phyloP scores from a whole-genome alignment of 768 basidiomycete genomes.

The Mycena albidolilacea region DNA sequence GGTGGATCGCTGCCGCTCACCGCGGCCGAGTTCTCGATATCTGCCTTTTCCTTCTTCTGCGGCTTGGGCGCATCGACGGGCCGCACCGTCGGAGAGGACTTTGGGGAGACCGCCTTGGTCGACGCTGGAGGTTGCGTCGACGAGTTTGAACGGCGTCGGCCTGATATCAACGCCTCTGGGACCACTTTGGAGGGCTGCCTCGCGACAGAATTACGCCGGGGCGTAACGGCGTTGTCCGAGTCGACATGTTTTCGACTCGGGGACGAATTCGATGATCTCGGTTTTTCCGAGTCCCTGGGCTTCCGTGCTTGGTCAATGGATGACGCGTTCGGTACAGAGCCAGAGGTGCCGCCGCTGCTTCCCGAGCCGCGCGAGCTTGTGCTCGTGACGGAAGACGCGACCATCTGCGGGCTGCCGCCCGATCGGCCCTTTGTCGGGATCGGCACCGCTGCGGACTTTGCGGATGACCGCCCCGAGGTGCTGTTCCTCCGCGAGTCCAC shows the following conservation, averaged over 20 bases:
- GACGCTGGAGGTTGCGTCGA: conserved; percentile 42
- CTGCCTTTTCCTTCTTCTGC: conserved; percentile 54
- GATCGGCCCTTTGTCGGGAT: conserved; percentile 63
- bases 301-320: conserved; percentile 59
- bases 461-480: conserved; percentile 47
- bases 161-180: conserved; percentile 51
- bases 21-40: conserved; percentile 57
- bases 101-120: conserved; percentile 37
- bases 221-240: conserved; percentile 62
- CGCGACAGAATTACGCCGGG: conserved; percentile 61
- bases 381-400: conserved; percentile 54
- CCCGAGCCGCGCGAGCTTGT: conserved; percentile 56
- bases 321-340: conserved; percentile 63
- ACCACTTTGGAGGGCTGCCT: conserved; percentile 61
- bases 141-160: conserved; percentile 49
- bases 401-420: conserved; percentile 68
- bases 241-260: conserved; percentile 74
- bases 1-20: conserved; percentile 65
- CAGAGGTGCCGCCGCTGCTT: conserved; percentile 56
- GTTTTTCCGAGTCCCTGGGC: conserved; percentile 59
- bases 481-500: conserved; percentile 63
- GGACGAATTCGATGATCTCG: conserved; percentile 71
- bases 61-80: conserved; percentile 39
- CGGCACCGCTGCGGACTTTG: conserved; percentile 51
- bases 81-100: conserved; percentile 42